Conservation (phyloP, 352 stramenopile species). For the Thalassiosira pacifica region DNA sequence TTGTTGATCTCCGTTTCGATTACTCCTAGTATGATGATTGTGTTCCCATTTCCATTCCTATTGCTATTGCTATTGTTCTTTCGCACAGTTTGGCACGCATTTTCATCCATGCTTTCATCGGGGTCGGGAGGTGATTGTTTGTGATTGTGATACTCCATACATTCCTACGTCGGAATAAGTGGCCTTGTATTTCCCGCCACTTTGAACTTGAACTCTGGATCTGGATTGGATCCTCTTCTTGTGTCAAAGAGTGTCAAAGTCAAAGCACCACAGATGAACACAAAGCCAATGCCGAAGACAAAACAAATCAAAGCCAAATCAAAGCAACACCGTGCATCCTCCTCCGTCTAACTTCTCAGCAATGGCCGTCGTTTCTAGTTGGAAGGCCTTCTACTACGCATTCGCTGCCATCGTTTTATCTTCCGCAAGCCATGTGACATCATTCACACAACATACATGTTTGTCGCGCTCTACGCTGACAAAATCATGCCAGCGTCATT, state of each 20-base stretch:
- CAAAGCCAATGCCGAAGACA: neutral
- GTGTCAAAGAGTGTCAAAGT: too few relatives aligned
- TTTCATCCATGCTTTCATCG: too few relatives aligned
- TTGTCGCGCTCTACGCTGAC: neutral
- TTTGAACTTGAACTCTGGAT: too few relatives aligned
- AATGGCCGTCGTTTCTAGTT: constrained; percentile 18
- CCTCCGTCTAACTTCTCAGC: neutral
- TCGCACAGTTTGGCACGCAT: too few relatives aligned
- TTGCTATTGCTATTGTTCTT: neutral
- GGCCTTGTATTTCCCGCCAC: neutral
- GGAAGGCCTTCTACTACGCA: neutral
- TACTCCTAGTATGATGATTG: too few relatives aligned
- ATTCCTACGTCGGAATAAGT: neutral
- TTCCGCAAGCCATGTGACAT: neutral
- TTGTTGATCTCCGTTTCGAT: too few relatives aligned
- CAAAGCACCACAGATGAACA: too few relatives aligned
- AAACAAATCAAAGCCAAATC: too few relatives aligned
- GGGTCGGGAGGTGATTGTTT: too few relatives aligned
- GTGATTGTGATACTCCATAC: too few relatives aligned
- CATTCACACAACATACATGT: neutral
- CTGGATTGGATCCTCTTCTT: constrained; percentile 10
- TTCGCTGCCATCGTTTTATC: constrained; percentile 8
- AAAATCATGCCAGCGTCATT: constrained; percentile 1
- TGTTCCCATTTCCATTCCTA: too few relatives aligned
- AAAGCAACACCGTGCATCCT: neutral